Percentiles rank a stretch among this genome's conserved stretches.
Evolutionary conservation across 495 filamentous ascomycete species (phyloP).

Genomic region (Neurospora sp.): DNA sequence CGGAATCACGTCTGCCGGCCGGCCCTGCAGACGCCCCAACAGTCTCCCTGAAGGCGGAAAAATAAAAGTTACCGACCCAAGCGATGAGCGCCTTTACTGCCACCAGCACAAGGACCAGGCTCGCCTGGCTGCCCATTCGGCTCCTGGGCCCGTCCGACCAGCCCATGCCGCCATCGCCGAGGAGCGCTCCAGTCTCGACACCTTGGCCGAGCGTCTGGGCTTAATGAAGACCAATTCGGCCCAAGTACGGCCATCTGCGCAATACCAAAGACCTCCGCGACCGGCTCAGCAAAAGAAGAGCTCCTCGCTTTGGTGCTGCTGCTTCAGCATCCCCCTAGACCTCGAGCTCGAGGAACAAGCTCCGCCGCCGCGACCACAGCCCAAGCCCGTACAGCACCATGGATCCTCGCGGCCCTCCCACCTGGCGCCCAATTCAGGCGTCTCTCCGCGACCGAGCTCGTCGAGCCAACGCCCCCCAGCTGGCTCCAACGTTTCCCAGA

Average conservation of each 20-base stretch:
- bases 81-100: conserved; percentile 54
- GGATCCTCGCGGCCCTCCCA: conserved; percentile 16
- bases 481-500: conserved; percentile 25
- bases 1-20: conserved; percentile 69
- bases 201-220: conserved; percentile 66
- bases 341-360: conserved; percentile 23
- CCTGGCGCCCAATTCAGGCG: neutral
- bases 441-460: conserved; percentile 8
- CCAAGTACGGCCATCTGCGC: conserved; percentile 5
- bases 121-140: conserved; percentile 29
- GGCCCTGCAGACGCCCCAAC: conserved; percentile 65
- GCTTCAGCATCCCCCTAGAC: conserved; percentile 27
- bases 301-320: conserved; percentile 29
- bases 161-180: conserved; percentile 32
- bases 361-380: conserved; percentile 26
- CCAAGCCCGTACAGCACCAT: conserved; percentile 28
- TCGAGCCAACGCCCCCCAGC: conserved; percentile 15
- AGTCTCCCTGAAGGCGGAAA: conserved; percentile 28
- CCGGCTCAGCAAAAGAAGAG: conserved; percentile 23
- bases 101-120: conserved; percentile 94
- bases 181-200: conserved; percentile 69
- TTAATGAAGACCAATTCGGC: conserved; percentile 37
- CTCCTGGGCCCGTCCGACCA: conserved; percentile 23
- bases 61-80: conserved; percentile 39
- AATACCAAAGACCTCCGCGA: conserved; percentile 12